These are phyloP conservation scores for Fusarium buharicum DNA, from an alignment of 2,329 filamentous ascomycete genomes.

Conservation along the genomic window DNA sequence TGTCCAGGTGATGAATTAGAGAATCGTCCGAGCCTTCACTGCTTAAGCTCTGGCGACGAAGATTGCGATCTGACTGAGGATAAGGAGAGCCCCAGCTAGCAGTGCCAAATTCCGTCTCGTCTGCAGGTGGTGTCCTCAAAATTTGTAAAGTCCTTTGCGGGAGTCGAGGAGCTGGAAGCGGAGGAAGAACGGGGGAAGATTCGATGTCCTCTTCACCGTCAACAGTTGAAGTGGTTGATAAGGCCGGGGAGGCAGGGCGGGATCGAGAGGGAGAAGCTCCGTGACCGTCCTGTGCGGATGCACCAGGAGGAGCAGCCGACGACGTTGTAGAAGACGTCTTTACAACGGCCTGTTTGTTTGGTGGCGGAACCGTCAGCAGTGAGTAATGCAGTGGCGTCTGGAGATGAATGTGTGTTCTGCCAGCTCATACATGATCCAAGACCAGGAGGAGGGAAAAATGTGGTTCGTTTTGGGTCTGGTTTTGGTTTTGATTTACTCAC, in stretches of 20 bases:
- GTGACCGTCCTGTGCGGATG: slow-evolving; percentile 68
- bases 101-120: slow-evolving; percentile 66
- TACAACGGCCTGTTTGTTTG: slow-evolving; percentile 51
- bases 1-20: slow-evolving; percentile 69
- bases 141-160: slow-evolving; percentile 65
- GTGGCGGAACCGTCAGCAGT: slow-evolving; percentile 38
- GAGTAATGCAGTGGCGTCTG: slow-evolving; percentile 40
- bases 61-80: slow-evolving; percentile 68
- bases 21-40: slow-evolving; percentile 70
- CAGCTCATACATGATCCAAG: slow-evolving; percentile 30
- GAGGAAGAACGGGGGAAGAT: slow-evolving; percentile 67
- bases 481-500: slow-evolving; percentile 49
- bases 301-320: slow-evolving; percentile 66
- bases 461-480: slow-evolving; percentile 2
- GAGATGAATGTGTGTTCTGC: slow-evolving; percentile 37
- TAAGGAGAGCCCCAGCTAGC: slow-evolving; percentile 95
- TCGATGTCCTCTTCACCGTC: slow-evolving; percentile 65
- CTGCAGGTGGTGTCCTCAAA: slow-evolving; percentile 63
- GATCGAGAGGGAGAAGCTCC: slow-evolving; percentile 51
- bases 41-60: slow-evolving; percentile 63
- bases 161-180: slow-evolving; percentile 68
- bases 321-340: slow-evolving; percentile 67
- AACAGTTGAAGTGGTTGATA: slow-evolving; percentile 71
- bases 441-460: slow-evolving; percentile 12
- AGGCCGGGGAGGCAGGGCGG: slow-evolving; percentile 55